Evolutionary conservation across 2,329 filamentous ascomycete genomes (phyloP).

Genomic region (Coniochaeta prunicola): DNA sequence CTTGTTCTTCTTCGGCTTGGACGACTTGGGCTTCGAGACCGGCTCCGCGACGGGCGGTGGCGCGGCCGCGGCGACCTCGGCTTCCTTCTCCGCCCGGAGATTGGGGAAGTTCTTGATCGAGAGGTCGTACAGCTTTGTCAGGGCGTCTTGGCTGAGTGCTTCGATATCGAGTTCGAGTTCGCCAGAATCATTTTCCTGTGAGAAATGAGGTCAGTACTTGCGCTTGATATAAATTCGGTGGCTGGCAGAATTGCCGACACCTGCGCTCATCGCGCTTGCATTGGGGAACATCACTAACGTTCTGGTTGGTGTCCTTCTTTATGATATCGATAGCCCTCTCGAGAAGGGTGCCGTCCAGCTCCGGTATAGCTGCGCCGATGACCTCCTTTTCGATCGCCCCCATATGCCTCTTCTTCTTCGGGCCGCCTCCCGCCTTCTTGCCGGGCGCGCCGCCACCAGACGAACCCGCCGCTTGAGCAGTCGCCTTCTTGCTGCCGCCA

Average conservation of each 20-base stretch:
- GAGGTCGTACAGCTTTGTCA: conserved; percentile 43
- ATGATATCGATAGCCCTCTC: conserved; percentile 82
- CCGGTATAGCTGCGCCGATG: conserved; percentile 79
- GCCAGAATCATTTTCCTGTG: conserved; percentile 50
- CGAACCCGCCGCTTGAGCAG: conserved; percentile 10
- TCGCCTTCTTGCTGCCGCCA: conserved; percentile 25
- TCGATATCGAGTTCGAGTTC: conserved; percentile 56
- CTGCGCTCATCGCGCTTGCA: not conserved
- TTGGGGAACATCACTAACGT: conserved; percentile 42
- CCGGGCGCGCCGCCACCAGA: conserved; percentile 16
- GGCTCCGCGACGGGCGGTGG: conserved; percentile 12
- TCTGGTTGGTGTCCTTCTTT: conserved; percentile 73
- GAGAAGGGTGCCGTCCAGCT: conserved; percentile 65
- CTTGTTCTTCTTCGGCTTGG: conserved; percentile 66
- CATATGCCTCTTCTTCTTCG: conserved; percentile 54
- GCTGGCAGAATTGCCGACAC: not conserved
- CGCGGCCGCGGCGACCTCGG: conserved; percentile 14
- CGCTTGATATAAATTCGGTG: not conserved
- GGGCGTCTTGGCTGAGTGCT: conserved; percentile 45
- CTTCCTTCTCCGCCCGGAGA: conserved; percentile 25
- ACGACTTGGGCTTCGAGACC: conserved; percentile 17
- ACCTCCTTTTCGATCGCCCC: conserved; percentile 82
- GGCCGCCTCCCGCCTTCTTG: conserved; percentile 34
- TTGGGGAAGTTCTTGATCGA: conserved; percentile 30
- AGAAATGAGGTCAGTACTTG: conserved; percentile 6